These are phyloP conservation scores for Chaetomium globosum DNA, from an alignment of 2,329 filamentous ascomycete genomes.

Conservation along the genomic window DNA sequence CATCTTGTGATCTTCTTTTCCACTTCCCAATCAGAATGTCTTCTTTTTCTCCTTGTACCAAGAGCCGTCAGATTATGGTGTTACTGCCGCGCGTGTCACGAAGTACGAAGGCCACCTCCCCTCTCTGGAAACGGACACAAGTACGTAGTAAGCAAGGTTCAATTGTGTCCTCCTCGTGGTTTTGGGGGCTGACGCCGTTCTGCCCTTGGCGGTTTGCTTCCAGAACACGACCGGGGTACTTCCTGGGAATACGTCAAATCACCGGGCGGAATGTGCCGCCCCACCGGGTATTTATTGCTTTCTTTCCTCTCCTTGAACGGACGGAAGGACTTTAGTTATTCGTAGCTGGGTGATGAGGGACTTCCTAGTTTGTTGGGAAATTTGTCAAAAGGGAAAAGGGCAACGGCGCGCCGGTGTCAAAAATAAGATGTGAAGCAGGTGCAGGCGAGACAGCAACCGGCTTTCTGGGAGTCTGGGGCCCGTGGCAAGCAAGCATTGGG, in stretches of 20 bases:
- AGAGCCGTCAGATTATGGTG: not conserved
- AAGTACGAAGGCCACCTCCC: not conserved
- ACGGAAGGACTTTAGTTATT: not conserved
- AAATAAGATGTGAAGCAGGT: not conserved
- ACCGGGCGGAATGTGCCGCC: not conserved
- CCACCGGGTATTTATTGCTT: not conserved
- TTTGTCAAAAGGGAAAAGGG: not conserved
- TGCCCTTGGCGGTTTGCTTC: not conserved
- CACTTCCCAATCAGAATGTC: not conserved
- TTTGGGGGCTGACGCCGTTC: not conserved
- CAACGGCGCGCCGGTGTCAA: not conserved
- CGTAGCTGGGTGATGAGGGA: not conserved
- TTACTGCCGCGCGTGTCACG: not conserved
- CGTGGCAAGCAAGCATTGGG: not conserved
- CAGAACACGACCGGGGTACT: not conserved
- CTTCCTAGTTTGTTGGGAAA: not conserved
- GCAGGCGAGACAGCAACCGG: constrained; percentile 4
- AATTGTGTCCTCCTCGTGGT: not conserved
- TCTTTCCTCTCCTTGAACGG: not conserved
- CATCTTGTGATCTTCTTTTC: not conserved
- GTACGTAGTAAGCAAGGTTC: not conserved
- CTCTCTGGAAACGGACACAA: not conserved
- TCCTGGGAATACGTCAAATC: not conserved
- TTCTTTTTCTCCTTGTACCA: not conserved
- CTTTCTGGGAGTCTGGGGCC: not conserved